phyloP scores from a whole-genome alignment of 78 protist genomes.

The Diacronema lutheri region DNA sequence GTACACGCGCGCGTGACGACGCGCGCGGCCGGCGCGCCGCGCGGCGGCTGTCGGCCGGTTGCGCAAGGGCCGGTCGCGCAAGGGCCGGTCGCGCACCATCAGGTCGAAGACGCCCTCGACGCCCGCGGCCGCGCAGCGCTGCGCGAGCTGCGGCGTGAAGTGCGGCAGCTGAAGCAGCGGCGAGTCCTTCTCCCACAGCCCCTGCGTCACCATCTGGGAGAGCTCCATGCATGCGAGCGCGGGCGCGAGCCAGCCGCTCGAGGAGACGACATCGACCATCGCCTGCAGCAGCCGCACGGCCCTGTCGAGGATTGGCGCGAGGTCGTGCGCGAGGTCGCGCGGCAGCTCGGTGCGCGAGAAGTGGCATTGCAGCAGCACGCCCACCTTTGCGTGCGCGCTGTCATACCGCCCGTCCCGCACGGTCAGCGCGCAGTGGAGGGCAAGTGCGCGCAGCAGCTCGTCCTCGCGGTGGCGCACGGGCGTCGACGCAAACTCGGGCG shows the following conservation, averaged over 20 bases:
- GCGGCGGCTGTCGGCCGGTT: too few relatives aligned
- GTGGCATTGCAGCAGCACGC: constrained; percentile 80
- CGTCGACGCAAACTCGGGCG: constrained; percentile 81
- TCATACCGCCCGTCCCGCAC: constrained; percentile 44
- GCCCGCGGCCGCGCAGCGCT: constrained; percentile 16
- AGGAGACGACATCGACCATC: constrained; percentile 84
- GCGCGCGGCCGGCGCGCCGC: too few relatives aligned
- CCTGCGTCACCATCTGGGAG: constrained; percentile 89
- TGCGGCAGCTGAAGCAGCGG: constrained; percentile 83
- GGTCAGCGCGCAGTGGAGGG: constrained; percentile 71
- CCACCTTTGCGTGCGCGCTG: constrained; percentile 77
- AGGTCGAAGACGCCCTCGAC: constrained; percentile 79
- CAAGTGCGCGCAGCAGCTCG: constrained; percentile 55
- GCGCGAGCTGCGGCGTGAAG: constrained; percentile 55
- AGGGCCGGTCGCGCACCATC: constrained; percentile 1
- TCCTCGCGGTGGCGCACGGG: constrained; percentile 91
- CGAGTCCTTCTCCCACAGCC: constrained; percentile 55
- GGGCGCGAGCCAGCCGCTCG: constrained; percentile 79
- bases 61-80: too few relatives aligned
- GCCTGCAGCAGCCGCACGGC: constrained; percentile 69
- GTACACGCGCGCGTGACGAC: too few relatives aligned
- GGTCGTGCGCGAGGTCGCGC: constrained; percentile 26
- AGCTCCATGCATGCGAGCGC: constrained; percentile 94
- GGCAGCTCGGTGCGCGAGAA: constrained; percentile 46
- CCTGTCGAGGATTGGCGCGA: background rate